Base-by-base conservation (phyloP, 208 protist species). In the Leishmania tropica region DNA sequence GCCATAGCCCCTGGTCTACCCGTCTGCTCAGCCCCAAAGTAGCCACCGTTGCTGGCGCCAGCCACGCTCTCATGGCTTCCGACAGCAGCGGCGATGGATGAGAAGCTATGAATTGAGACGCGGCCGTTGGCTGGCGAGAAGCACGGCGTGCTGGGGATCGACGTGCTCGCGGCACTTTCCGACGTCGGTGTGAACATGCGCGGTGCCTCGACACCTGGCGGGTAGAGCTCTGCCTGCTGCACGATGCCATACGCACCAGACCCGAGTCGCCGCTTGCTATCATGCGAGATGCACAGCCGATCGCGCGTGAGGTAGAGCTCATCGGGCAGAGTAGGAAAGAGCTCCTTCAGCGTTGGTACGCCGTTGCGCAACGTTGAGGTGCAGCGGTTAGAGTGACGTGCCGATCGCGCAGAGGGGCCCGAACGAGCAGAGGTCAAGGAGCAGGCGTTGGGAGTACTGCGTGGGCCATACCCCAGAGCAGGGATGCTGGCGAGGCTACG, bases 171-270 rank as follows among this genome's bases (percentile, higher is more conserved):
- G 3, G 31, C 54, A 35, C 35, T 81, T 31, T 85, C 78, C 51
- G 64, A 51, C 31, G 72, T 64, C 13, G 82, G 74, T 5, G 82
- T 74, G 60, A 85, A 83, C n/a, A 83, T 28, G 54, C 64, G 75
- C n/a, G 84, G 72, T n/a, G 75, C 65, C 24, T 80, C 81, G 13
- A 86, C 76, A 31, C 75, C 78, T 13, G 81, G 83, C 15, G 85
- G 84, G 81, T 94, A 92, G 58, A 96, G 86, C 87, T 96, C 88
- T 31, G 88, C 92, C 53, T 84, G 89, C 70, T 93, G 65, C 47
- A 96, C 92, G 28, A 83, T 85, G 24, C 89, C 92, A 80, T 92
- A 96, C 35, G 90, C 83, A 4, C 92, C 92, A 31, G 81, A 82
- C 13, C 92, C 92, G 13, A 94, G 79, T 56, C 83, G 76, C 48